Percentiles rank a stretch among this genome's conserved stretches.
Evolutionary conservation across 495 filamentous ascomycete genomes (phyloP).

Genomic region (Amorphotheca resinae): DNA sequence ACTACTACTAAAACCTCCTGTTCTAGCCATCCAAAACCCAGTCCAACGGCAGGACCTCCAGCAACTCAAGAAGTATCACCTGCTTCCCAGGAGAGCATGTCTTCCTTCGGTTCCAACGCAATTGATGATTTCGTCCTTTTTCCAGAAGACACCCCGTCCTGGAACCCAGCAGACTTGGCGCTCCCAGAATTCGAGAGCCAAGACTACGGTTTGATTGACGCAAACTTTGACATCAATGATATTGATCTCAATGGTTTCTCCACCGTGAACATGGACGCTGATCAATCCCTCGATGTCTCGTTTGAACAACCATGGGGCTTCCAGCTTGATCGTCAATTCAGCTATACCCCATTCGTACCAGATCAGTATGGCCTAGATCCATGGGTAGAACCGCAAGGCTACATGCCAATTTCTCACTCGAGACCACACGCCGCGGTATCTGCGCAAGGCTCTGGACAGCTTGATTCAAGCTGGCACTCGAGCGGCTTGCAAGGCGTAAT

Average conservation of each 20-base stretch:
- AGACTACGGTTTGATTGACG: slow-evolving; percentile 7
- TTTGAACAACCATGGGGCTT: neutral
- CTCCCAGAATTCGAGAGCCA: slow-evolving; percentile 4
- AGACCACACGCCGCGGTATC: neutral
- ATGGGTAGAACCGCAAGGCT: slow-evolving; percentile 4
- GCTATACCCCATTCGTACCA: neutral
- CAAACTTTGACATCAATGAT: slow-evolving; percentile 14
- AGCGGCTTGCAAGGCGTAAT: neutral
- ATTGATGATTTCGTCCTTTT: slow-evolving; percentile 20
- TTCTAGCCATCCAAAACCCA: neutral
- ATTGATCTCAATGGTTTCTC: slow-evolving; percentile 8
- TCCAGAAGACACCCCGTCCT: slow-evolving; percentile 9
- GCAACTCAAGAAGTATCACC: neutral
- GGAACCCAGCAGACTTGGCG: slow-evolving; percentile 9
- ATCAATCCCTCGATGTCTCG: slow-evolving; percentile 2
- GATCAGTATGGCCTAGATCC: slow-evolving; percentile 5
- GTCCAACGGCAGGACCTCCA: slow-evolving; percentile 6
- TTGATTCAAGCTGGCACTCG: neutral
- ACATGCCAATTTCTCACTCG: neutral
- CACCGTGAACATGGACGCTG: neutral
- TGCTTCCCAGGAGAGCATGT: neutral
- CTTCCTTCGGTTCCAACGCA: slow-evolving; percentile 8
- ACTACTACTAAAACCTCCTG: neutral
- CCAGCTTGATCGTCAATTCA: neutral
- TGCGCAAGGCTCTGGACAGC: neutral